Base-by-base conservation (phyloP, 768 basidiomycete species). In the Kwoniella sp. region DNA sequence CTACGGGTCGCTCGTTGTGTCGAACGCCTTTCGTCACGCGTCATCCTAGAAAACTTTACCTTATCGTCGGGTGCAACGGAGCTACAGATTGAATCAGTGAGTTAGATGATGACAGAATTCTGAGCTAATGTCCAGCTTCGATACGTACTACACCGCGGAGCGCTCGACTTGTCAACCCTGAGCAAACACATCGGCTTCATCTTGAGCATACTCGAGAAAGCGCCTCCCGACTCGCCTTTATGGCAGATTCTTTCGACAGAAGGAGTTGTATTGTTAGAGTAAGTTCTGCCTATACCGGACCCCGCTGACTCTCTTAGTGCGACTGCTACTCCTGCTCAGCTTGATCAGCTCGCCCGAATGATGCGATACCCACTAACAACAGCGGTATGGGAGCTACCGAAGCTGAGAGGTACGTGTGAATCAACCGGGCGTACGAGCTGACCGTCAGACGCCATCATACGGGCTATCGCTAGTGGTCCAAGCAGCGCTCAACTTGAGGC, bases 331-430 rank as follows among this genome's bases (percentile, higher is more conserved):
- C 25, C 61, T 13, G 28, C 29, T 4, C 62, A 63, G 34, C 45
- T 63, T 13, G 26, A 31, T 22, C 31, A 23, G 20, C 2, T 26
- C 13, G 29, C 53, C 15, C 3, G 25, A 41, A 28, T 22, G 17
- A 47, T 26, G 13, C 50, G 65, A 38, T 45, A 67, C 41, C 45
- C 63, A 45, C 25, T 22, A 2, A 57, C 65, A 28, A 63, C 70
- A 29, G 65, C 60, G 9, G 58, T 69, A 9, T 73, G 71, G 71
- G 73, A 75, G 53, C 52, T 75, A 29, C 47, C 67, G 0, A 63
- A 67, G 48, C 45, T 70, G 1, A 61, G 58, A 63, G 61, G 73
- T 74, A 30, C 22, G 69, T 61, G 25, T 5, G 3, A 28, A 15
- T 31, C 30, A 22, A 48, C 25, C 15, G 41, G 20, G 8, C 11